Evolutionary conservation across 345 rosid species (phyloP).

Genomic region (Abelmoschus esculentus): DNA sequence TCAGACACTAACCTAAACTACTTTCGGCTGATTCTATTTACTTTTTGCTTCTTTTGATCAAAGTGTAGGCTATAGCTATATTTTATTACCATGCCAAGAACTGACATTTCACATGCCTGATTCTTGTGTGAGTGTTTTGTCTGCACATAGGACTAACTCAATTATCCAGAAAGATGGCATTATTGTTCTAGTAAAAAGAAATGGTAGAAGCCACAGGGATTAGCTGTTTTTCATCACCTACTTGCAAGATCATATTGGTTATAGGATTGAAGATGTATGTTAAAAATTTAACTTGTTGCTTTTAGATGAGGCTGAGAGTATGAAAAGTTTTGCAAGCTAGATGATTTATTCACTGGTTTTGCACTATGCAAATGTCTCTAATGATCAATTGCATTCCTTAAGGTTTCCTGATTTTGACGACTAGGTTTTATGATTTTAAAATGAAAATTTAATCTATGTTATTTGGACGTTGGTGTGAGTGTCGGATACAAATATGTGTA

Average conservation of each 20-base stretch:
- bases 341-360: background rate
- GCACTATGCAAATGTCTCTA: background rate
- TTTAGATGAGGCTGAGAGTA: background rate
- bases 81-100: background rate
- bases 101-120: background rate
- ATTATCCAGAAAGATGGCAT: background rate
- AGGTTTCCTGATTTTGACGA: background rate
- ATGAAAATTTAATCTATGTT: too few species aligned
- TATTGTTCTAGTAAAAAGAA: too few species aligned
- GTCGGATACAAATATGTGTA: background rate
- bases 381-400: background rate
- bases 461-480: background rate
- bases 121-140: background rate
- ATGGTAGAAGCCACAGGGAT: too few species aligned
- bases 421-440: background rate
- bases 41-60: background rate
- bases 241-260: too few species aligned
- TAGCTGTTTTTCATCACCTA: too few species aligned
- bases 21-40: background rate
- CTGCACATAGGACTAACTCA: background rate
- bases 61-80: background rate
- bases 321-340: background rate
- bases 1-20: background rate
- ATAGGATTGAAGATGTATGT: too few species aligned
- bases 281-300: too few species aligned